Evolutionary conservation across 225 moss, liverwort and hornwort genomes (phyloP).

Genomic region (Rhytidiadelphus loreus): DNA sequence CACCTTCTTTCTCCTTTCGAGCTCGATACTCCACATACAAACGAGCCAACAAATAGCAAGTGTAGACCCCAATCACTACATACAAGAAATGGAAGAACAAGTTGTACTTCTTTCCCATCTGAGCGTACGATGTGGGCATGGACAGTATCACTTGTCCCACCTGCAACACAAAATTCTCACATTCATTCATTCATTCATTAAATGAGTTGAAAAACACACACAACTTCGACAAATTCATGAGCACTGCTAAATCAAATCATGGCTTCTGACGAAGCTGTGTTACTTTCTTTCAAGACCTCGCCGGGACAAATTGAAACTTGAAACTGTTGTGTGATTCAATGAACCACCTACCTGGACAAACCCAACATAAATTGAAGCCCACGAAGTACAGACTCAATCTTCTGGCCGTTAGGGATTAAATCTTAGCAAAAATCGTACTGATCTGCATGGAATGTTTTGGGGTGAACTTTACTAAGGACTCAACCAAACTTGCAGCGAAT

Average conservation of each 20-base stretch:
- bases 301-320: not conserved
- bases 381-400: not conserved
- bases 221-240: not conserved
- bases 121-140: conserved; percentile 48
- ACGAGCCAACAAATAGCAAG: conserved; percentile 36
- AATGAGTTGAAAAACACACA: no score
- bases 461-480: not conserved
- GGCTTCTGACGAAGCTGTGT: not conserved
- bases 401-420: not conserved
- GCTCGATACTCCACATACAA: conserved; percentile 42
- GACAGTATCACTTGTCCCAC: conserved; percentile 53
- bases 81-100: conserved; percentile 36
- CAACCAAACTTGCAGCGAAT: not conserved
- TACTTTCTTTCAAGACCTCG: not conserved
- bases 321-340: not conserved
- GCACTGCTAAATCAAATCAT: not conserved
- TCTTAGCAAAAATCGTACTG: not conserved
- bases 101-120: conserved; percentile 32
- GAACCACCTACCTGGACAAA: not conserved
- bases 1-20: conserved; percentile 31
- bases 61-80: conserved; percentile 21
- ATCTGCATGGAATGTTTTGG: not conserved
- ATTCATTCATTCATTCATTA: no score
- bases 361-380: not conserved
- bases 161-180: not conserved